Percentiles rank a stretch among this genome's conserved stretches.
Conservation (phyloP, 106 monocot species). For the Dendrobium huoshanense region DNA sequence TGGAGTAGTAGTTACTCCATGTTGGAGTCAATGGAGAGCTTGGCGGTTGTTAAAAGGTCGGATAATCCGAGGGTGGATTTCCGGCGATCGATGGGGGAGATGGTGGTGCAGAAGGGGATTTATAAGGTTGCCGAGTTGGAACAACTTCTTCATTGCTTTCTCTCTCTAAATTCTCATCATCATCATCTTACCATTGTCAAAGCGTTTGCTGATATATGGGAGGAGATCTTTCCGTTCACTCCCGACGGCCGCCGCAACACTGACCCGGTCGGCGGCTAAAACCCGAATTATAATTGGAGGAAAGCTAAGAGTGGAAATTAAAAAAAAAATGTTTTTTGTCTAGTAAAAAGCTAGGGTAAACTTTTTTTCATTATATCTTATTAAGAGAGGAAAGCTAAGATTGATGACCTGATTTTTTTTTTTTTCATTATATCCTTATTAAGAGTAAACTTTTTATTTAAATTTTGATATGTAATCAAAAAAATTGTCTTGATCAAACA, state of each 20-base stretch:
- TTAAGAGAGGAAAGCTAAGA: too few relatives aligned
- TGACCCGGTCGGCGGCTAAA: too few relatives aligned
- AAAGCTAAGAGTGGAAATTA: too few relatives aligned
- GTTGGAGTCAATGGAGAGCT: slow-evolving; percentile 13
- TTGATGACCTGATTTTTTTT: too few relatives aligned
- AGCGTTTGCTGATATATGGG: slow-evolving; percentile 63
- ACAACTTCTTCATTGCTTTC: slow-evolving; percentile 63
- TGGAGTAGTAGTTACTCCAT: neutral
- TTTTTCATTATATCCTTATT: too few relatives aligned
- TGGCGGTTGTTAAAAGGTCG: slow-evolving; percentile 67
- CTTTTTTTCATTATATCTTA: too few relatives aligned
- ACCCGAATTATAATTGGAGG: too few relatives aligned
- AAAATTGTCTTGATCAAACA: too few relatives aligned
- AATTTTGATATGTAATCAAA: too few relatives aligned
- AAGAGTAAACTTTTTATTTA: too few relatives aligned
- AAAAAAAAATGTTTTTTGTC: too few relatives aligned
- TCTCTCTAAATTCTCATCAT: slow-evolving; percentile 52
- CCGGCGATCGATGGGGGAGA: slow-evolving; percentile 76
- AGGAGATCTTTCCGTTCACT: slow-evolving; percentile 29
- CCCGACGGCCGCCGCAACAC: neutral
- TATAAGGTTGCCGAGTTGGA: slow-evolving; percentile 54
- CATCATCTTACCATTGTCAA: slow-evolving; percentile 54
- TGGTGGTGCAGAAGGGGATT: slow-evolving; percentile 71
- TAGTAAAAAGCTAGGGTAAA: too few relatives aligned
- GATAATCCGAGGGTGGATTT: slow-evolving; percentile 65